Conservation (phyloP, 2,329 filamentous ascomycete genomes). For the Trichoderma sp. region DNA sequence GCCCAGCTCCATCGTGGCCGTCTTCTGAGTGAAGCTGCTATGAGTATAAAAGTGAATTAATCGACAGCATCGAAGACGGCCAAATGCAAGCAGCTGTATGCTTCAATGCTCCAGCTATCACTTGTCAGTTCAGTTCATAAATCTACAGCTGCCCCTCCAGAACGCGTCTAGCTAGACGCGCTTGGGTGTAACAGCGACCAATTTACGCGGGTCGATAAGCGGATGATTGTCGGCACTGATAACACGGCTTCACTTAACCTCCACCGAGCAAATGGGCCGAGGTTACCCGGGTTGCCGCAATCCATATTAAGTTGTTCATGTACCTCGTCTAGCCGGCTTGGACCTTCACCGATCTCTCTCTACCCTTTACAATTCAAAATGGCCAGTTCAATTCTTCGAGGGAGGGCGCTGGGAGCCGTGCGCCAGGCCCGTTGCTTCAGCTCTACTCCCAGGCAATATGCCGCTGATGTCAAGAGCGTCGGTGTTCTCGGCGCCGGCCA, state of each 20-base stretch:
- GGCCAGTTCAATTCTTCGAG: constrained; percentile 41
- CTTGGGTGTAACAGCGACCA: not conserved
- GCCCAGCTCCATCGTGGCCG: constrained; percentile 50
- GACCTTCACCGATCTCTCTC: not conserved
- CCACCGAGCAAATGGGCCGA: constrained; percentile 37
- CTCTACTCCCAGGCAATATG: constrained; percentile 58
- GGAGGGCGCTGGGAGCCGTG: constrained; percentile 35
- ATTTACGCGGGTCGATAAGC: constrained; percentile 21
- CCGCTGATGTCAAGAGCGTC: constrained; percentile 77
- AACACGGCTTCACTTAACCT: not conserved
- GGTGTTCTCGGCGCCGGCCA: constrained; percentile 94
- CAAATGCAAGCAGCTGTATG: not conserved
- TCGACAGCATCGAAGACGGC: not conserved
- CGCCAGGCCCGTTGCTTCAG: constrained; percentile 63
- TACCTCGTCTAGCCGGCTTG: constrained; percentile 7
- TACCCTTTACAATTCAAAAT: constrained; percentile 30
- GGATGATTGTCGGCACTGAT: constrained; percentile 23
- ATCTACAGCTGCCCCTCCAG: constrained; percentile 9
- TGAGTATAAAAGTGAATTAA: not conserved
- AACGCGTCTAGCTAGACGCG: constrained; percentile 29
- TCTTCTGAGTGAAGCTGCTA: constrained; percentile 1
- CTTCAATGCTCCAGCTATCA: not conserved
- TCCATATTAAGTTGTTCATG: constrained; percentile 5
- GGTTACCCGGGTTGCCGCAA: constrained; percentile 40
- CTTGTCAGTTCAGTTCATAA: not conserved